phyloP scores from a whole-genome alignment of 2,329 filamentous ascomycete genomes.

The Ophiostoma sp. region DNA sequence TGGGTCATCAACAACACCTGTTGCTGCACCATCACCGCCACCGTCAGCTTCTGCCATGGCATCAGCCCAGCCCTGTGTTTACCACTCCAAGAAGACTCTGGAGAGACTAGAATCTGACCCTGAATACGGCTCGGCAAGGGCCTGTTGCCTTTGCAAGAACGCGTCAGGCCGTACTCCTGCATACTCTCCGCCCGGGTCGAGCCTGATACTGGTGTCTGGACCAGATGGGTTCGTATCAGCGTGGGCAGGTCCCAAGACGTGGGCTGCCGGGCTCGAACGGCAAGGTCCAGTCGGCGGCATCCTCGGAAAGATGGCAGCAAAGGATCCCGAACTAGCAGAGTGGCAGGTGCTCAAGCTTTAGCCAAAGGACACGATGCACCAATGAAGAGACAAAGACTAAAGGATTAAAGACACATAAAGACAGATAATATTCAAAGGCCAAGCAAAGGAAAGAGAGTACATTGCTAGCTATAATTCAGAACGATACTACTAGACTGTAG shows the following conservation, averaged over 20 bases:
- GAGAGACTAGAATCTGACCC: constrained; percentile 10
- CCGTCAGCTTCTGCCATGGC: neutral
- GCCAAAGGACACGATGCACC: neutral
- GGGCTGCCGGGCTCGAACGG: constrained; percentile 63
- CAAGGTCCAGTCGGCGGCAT: constrained; percentile 71
- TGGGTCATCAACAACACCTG: neutral
- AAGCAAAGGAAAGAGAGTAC: neutral
- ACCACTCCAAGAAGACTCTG: constrained; percentile 15
- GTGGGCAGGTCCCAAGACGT: constrained; percentile 74
- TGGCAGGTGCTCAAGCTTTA: constrained; percentile 53
- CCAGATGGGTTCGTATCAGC: constrained; percentile 82
- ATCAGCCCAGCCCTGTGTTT: constrained; percentile 16
- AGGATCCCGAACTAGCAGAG: constrained; percentile 35
- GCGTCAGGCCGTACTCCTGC: neutral
- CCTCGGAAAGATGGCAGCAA: constrained; percentile 53
- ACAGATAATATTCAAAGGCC: neutral
- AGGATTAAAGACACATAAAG: neutral
- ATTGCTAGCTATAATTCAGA: neutral
- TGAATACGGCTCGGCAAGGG: constrained; percentile 26
- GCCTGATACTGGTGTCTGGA: constrained; percentile 77
- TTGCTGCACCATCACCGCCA: neutral
- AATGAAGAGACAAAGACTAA: too few relatives aligned
- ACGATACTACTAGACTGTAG: neutral
- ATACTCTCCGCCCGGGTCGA: constrained; percentile 37
- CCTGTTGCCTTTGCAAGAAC: constrained; percentile 20